Evolutionary conservation across 345 rosid species (phyloP).

Genomic region (Hirschfeldia incana): DNA sequence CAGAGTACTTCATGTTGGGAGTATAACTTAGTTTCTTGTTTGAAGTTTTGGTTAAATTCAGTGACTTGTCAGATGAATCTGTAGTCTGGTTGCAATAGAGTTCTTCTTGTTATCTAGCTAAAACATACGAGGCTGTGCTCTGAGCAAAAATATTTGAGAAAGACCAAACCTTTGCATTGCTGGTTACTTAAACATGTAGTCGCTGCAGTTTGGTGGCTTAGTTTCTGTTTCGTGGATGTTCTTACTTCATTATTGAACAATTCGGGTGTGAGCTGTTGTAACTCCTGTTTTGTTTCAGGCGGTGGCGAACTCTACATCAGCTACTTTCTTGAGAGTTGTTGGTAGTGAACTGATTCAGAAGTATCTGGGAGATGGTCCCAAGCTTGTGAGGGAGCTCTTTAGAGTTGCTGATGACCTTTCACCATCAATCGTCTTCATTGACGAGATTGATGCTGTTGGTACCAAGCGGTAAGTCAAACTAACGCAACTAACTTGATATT

Average conservation of each 20-base stretch:
- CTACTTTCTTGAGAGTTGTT: slow-evolving; percentile 94
- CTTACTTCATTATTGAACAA: neutral
- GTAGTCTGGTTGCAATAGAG: neutral
- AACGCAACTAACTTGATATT: neutral
- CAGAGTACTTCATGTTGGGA: neutral
- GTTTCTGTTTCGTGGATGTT: neutral
- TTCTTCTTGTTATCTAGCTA: neutral
- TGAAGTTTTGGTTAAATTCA: neutral
- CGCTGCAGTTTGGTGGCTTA: neutral
- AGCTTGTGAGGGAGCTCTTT: slow-evolving; percentile 91
- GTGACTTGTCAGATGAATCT: neutral
- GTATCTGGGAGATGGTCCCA: slow-evolving; percentile 96
- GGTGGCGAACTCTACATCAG: slow-evolving; percentile 95
- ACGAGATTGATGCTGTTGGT: slow-evolving; percentile 98
- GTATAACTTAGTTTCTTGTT: neutral
- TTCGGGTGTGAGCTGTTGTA: slow-evolving; percentile 2
- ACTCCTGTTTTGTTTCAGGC: slow-evolving; percentile 55
- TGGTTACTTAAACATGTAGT: neutral
- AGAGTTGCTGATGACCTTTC: slow-evolving; percentile 95
- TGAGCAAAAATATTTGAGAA: neutral
- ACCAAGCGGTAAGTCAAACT: slow-evolving; percentile 70
- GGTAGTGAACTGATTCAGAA: slow-evolving; percentile 98
- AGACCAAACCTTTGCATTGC: neutral
- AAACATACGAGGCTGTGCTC: neutral
- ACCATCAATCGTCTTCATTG: slow-evolving; percentile 94